Base-by-base conservation (phyloP, 2,329 filamentous ascomycete species). In the Penicillium decumbens region DNA sequence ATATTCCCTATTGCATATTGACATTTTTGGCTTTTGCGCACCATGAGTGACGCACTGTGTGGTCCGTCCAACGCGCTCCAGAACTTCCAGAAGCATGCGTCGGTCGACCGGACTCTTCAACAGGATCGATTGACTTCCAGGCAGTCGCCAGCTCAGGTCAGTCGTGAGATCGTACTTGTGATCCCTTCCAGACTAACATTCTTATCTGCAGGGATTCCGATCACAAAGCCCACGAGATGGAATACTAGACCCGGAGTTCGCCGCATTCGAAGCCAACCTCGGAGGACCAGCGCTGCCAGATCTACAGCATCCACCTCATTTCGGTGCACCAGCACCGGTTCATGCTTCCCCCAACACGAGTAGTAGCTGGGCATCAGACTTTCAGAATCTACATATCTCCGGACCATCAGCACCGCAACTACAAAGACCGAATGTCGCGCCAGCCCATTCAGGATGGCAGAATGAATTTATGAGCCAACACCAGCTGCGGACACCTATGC, bases 1-100 rank as follows among this genome's bases (percentile, higher is more conserved):
- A 30, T 29, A 20, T 45, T 29, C 24, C 15, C 18, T 27, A 4
- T 38, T 38, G 30, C 18, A 41, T 47, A 30, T 37, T 20, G 9
- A 6, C 1, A n/a, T 37, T 29, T 41, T 41, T 32, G 13, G 15
- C 4, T 4, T 20, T 15, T 20, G 15, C 33, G 38, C 63, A 73
- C 57, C 60, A 87, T 87, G 84, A 76, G 80, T 45, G 83, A 87
- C 62, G 77, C 80, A 59, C 74, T 88, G 48, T 91, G 87, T 66
- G 86, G 87, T 51, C 85, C 87, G 15, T 87, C 87, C 10, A 89
- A 87, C 69, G 79, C 85, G 55, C 79, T 88, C 45, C 87, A 89
- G 69, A 84, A 80, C 63, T 82, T 90, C 65, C 80, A 85, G 61
- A 83, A 85, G 61, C 86, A 89, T 67, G 74, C 81, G 9, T 77